These are phyloP conservation scores for Solanum clarkiae DNA, from an alignment of 257 asterid species.

Conservation along the genomic window DNA sequence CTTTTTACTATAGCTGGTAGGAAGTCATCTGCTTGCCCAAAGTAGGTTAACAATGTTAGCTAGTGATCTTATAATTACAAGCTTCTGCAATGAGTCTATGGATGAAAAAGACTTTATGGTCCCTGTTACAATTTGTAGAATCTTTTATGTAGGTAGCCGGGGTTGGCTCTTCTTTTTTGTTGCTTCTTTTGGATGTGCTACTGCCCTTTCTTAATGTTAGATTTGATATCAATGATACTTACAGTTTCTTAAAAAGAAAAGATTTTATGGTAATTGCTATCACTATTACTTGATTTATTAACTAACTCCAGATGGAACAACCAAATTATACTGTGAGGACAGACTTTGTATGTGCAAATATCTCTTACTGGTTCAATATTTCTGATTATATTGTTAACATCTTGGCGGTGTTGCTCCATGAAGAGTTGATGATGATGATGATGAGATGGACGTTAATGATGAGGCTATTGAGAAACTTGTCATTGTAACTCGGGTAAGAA, in stretches of 20 bases:
- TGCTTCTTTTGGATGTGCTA: neutral
- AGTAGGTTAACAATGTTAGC: neutral
- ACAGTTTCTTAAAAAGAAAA: neutral
- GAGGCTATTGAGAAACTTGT: slow-evolving; percentile 72
- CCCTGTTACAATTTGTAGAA: neutral
- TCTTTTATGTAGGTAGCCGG: neutral
- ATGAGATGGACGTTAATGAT: slow-evolving; percentile 49
- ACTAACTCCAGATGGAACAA: neutral
- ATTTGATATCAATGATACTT: neutral
- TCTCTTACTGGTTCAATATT: neutral
- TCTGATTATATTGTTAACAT: neutral
- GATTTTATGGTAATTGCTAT: neutral
- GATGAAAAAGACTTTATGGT: neutral
- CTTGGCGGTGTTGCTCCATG: neutral
- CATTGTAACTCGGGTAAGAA: slow-evolving; percentile 73
- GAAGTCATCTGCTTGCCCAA: neutral
- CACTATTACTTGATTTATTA: neutral
- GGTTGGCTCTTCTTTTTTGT: neutral
- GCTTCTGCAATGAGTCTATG: neutral
- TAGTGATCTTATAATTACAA: neutral
- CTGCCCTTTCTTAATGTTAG: neutral
- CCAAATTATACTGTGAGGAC: neutral
- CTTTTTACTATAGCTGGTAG: neutral
- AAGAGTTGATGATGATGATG: slow-evolving; percentile 70
- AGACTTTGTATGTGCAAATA: neutral